These are phyloP conservation scores for Echinosophora koreensis DNA, from an alignment of 306 rosid species.

Conservation along the genomic window DNA sequence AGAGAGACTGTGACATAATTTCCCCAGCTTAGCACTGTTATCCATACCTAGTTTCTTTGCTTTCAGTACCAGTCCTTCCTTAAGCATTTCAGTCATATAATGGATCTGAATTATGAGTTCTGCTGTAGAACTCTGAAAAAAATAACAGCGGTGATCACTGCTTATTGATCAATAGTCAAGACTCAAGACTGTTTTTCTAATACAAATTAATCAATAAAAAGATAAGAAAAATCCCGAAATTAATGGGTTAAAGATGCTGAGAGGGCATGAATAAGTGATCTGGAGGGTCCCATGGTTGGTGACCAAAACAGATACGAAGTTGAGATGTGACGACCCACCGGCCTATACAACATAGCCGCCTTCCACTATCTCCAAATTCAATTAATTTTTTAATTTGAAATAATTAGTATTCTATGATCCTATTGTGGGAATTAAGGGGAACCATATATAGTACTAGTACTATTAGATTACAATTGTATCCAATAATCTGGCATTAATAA, in stretches of 20 bases:
- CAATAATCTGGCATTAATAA: constrained; percentile 29
- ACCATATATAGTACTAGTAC: constrained; percentile 7
- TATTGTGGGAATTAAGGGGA: constrained; percentile 36
- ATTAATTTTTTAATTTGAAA: neutral
- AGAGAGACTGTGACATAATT: too few species aligned
- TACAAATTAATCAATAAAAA: neutral
- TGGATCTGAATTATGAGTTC: too few species aligned
- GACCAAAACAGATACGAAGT: constrained; percentile 56
- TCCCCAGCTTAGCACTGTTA: too few species aligned
- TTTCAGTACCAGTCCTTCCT: too few species aligned
- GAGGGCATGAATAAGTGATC: constrained; percentile 25
- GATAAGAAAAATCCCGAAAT: constrained; percentile 33
- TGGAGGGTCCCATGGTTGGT: constrained; percentile 66
- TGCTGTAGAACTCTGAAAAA: too few species aligned
- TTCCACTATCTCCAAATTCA: constrained; percentile 38
- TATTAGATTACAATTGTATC: constrained; percentile 23
- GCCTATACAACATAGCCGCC: constrained; percentile 55
- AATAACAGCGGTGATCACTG: too few species aligned
- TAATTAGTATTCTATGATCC: neutral
- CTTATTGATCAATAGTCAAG: neutral
- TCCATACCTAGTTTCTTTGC: too few species aligned
- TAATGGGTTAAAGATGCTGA: constrained; percentile 39
- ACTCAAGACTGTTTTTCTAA: neutral
- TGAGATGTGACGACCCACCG: constrained; percentile 40
- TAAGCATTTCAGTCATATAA: too few species aligned